These are phyloP conservation scores for Camellia lanceoleosa DNA, from an alignment of 148 eudicot species.

Conservation along the genomic window DNA sequence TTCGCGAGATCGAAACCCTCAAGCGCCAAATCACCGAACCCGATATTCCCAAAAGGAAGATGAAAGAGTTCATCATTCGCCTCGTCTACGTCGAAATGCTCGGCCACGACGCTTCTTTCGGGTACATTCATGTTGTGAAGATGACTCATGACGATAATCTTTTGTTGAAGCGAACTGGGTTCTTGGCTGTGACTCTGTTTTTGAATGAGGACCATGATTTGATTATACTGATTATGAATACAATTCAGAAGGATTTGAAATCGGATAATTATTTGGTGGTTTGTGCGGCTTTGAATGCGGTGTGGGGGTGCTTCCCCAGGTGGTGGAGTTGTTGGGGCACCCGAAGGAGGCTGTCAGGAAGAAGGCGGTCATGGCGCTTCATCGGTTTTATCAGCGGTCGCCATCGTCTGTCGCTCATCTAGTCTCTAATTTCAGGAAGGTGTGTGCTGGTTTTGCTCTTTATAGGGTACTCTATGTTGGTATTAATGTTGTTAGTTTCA, in stretches of 20 bases:
- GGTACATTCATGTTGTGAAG: conserved; percentile 89
- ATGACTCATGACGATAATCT: conserved; percentile 84
- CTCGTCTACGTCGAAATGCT: conserved; percentile 88
- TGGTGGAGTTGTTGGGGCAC: conserved; percentile 80
- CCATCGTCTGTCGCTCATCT: conserved; percentile 79
- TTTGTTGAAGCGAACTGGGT: conserved; percentile 72
- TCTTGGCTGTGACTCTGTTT: conserved; percentile 82
- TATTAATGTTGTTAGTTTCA: too few species aligned
- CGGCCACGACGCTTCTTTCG: conserved; percentile 89
- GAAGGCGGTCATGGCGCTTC: conserved; percentile 99
- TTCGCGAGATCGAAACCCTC: conserved; percentile 70
- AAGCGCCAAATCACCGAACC: conserved; percentile 63
- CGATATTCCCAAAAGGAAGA: conserved; percentile 72
- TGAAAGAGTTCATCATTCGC: conserved; percentile 83
- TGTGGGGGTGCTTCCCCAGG: conserved; percentile 82
- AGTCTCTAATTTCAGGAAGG: conserved; percentile 81
- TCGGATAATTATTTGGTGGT: conserved; percentile 88
- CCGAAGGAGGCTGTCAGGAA: conserved; percentile 88
- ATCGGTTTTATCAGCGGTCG: conserved; percentile 76
- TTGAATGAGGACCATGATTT: conserved; percentile 91
- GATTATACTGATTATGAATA: conserved; percentile 86
- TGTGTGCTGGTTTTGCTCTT: conserved; percentile 4
- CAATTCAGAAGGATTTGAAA: conserved; percentile 95
- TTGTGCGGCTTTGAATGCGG: conserved; percentile 88
- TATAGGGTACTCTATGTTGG: too few species aligned